Evolutionary conservation across 2,329 filamentous ascomycete genomes (phyloP), one percentile per base, ranked within the genome.

Genomic region (Sporothrix dimorphospora): DNA sequence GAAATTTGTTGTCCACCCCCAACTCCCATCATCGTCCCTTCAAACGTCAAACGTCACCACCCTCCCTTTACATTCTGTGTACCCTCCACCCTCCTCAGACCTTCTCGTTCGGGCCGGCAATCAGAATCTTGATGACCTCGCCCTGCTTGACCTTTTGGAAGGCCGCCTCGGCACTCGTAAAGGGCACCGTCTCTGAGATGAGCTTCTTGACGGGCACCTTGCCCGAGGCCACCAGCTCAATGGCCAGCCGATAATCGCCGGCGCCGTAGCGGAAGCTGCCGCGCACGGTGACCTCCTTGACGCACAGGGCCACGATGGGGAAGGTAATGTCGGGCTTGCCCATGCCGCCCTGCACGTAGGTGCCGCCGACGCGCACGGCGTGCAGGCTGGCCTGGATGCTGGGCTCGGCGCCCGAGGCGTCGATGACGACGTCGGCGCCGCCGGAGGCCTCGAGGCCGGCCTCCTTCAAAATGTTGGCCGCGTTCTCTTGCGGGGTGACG

Each of bases 211-310:
- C 91, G 59, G 92, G 89, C 53, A 98, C 88, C 80, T 89, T 89
- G 67, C 92, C 92, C 34, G 83, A 86, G 8, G 87, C 86, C 1
- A 97, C 89, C 74, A 98, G 85, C 75, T 93, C 89, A 61, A 98
- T 86, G 4, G 94, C 94, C 7, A 94, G 88, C 79, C 90, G 88
- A 82, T 98, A 98, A 81, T 98, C 95, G 24, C 94, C 94, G 71
- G 89, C 88, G 3, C 91, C 91, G 81, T 98, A 98, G 51, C 95
- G 89, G 86, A 98, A 98, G 74, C 91, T 94, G 27, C 95, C 95
- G 79, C 91, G 92, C 63, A 92, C 87, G 12, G 91, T 97, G 69
- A 97, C 85, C 85, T 98, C 95, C 84, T 98, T 98, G 68, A 90
- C 87, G 81, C 94, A 97, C 79, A 97, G 86, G 5, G 92, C 91